Conservation (phyloP, 306 rosid genomes). For the Sicyos baderoa region DNA sequence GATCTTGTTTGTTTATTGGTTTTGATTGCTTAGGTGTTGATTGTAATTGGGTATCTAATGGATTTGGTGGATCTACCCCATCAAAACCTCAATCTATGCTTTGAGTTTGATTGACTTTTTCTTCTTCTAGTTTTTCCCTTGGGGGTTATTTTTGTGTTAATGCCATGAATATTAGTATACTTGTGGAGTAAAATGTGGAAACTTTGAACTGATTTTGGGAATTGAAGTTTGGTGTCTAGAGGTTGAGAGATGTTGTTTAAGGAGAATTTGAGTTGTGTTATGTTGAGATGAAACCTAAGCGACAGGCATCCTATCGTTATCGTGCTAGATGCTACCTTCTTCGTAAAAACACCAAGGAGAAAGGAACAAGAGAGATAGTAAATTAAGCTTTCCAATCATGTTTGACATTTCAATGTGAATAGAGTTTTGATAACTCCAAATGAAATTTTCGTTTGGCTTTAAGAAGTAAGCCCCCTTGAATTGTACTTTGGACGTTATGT, state of each 20-base stretch:
- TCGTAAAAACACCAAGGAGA: conserved; percentile 2
- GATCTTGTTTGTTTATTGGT: neutral
- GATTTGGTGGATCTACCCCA: conserved; percentile 20
- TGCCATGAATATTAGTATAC: neutral
- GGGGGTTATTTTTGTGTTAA: neutral
- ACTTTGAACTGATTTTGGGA: neutral
- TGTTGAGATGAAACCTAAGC: neutral
- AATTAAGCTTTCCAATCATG: neutral
- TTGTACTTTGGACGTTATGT: neutral
- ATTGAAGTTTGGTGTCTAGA: neutral
- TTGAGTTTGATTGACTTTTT: neutral
- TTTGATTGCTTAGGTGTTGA: conserved; percentile 1
- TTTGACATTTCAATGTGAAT: neutral
- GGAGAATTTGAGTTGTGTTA: neutral
- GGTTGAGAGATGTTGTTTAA: neutral
- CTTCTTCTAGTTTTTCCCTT: neutral
- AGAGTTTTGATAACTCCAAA: neutral
- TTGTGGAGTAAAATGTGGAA: neutral
- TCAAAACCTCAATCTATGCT: no score
- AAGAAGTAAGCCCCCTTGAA: no score
- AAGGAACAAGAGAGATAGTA: conserved; percentile 7
- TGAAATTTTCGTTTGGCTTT: no score
- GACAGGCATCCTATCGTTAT: neutral
- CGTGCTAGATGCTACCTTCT: conserved; percentile 9
- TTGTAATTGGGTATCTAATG: conserved; percentile 10